Base-by-base conservation (phyloP, 139 green algal genomes). In the Picochlorum sp. region DNA sequence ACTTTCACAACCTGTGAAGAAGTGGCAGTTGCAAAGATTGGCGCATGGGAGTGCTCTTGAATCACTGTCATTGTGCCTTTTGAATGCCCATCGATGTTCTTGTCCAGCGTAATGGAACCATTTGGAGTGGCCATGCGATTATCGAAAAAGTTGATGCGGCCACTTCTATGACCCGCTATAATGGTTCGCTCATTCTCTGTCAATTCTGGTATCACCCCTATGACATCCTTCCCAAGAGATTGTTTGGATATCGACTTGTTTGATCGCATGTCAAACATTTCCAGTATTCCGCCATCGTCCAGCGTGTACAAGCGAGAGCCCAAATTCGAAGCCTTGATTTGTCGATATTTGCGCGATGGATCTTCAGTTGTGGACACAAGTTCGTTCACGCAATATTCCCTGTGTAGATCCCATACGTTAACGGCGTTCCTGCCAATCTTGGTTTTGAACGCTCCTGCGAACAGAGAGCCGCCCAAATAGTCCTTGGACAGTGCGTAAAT, bases 1-100 rank as follows among this genome's bases (percentile, higher is more conserved):
- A 86, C 58, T 67, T 84, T 72, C 9, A 60, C 54, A 44, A 90
- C 85, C 63, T 90, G 81, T 20, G 67, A 77, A 11, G 67, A 59
- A 38, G 82, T 85, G 31, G 67, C 84, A 2, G 84, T 92, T 3
- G 90, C 90, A 31, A 98, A 67, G 16, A 97, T 75, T 5, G 83
- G 83, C 2, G 88, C 86, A 60, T 86, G 65, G 14, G 65, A 64
- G 70, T 97, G 92, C 4, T 79, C 83, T 3, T 82, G 78, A 57
- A 97, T 68, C 3, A 81, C 73, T 9, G 67, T 84, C 67, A 97
- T 73, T 37, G 67, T 72, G 4, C 85, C 81, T 65, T 80, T 83
- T 57, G 49, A 73, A 71, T 95, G 86, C 2, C 87, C 91, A 26
- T 86, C 70, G 56, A 96, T 68, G 54, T 54, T 21, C n/a, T 54